Percentiles rank a stretch among this genome's conserved stretches.
Conservation (phyloP, 164 flowering plant genomes). For the Malania oleifera region DNA sequence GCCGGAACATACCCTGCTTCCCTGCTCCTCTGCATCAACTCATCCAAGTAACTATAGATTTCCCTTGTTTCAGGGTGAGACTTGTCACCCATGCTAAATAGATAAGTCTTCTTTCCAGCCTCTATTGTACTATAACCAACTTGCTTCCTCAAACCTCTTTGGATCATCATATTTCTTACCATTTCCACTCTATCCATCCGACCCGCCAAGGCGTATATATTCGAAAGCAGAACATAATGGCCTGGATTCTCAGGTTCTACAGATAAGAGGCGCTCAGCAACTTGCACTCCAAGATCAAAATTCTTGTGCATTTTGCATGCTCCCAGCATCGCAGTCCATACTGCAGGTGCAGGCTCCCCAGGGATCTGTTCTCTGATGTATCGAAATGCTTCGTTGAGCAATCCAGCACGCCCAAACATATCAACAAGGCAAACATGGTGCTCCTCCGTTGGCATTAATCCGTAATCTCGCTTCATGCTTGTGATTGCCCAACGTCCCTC, state of each 20-base stretch:
- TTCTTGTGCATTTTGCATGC: conserved; percentile 82
- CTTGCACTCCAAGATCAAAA: conserved; percentile 47
- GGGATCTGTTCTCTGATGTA: conserved; percentile 28
- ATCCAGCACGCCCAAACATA: conserved; percentile 74
- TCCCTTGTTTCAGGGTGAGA: conserved; percentile 43
- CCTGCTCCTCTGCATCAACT: conserved; percentile 43
- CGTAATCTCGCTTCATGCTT: conserved; percentile 38
- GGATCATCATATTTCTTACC: conserved; percentile 53
- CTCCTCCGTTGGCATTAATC: conserved; percentile 47
- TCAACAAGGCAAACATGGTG: conserved; percentile 82
- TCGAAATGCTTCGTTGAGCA: conserved; percentile 44
- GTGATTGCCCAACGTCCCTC: conserved; percentile 41
- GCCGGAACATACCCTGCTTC: conserved; percentile 59
- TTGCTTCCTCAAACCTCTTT: conserved; percentile 52
- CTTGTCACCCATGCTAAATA: conserved; percentile 66
- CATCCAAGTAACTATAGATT: conserved; percentile 54
- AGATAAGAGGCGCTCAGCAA: conserved; percentile 52
- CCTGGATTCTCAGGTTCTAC: conserved; percentile 62
- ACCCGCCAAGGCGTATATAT: conserved; percentile 68
- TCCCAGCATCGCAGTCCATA: conserved; percentile 81
- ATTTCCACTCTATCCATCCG: conserved; percentile 59
- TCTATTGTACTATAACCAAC: conserved; percentile 71
- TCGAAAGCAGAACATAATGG: conserved; percentile 71
- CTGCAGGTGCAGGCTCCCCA: conserved; percentile 40
- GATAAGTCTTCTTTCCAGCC: conserved; percentile 34